Conservation (phyloP, 805 yeast genomes). For the Lipomyces lipofer region DNA sequence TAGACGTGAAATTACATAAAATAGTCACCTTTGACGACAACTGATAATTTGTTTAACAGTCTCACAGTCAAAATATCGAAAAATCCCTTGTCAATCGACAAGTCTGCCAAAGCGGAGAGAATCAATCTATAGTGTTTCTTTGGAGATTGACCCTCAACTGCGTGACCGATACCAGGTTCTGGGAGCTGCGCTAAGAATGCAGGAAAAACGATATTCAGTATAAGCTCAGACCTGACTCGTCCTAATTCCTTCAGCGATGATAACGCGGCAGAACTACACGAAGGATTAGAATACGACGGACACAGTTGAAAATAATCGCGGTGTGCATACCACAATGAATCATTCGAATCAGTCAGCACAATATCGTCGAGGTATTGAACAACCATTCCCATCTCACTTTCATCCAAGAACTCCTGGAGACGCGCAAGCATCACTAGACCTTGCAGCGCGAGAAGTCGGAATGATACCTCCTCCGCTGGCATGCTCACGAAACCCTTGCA, state of each 20-base stretch:
- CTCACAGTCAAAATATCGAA: constrained; percentile 45
- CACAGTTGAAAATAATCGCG: not conserved
- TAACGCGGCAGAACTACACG: constrained; percentile 36
- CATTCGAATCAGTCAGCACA: constrained; percentile 53
- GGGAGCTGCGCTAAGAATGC: constrained; percentile 54
- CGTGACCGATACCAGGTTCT: constrained; percentile 38
- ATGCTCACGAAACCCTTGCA: constrained; percentile 70
- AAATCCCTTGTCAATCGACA: constrained; percentile 41
- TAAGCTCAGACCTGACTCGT: constrained; percentile 42
- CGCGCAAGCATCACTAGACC: constrained; percentile 60
- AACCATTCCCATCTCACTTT: constrained; percentile 60
- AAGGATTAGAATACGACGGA: not conserved
- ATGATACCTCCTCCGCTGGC: constrained; percentile 65
- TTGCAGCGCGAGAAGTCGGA: constrained; percentile 64
- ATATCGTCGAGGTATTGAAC: constrained; percentile 65
- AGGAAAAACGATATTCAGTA: constrained; percentile 56
- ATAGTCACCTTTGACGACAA: constrained; percentile 14
- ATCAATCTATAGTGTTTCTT: constrained; percentile 37
- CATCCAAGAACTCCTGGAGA: constrained; percentile 50
- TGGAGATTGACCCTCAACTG: constrained; percentile 20
- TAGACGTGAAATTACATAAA: not conserved
- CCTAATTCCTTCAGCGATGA: constrained; percentile 55
- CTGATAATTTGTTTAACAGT: constrained; percentile 40
- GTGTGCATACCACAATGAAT: constrained; percentile 52
- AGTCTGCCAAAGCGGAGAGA: constrained; percentile 38